Evolutionary conservation across 2,329 filamentous ascomycete species (phyloP), one percentile per base, ranked within the genome.

Genomic region (Nigrograna mackinnonii): DNA sequence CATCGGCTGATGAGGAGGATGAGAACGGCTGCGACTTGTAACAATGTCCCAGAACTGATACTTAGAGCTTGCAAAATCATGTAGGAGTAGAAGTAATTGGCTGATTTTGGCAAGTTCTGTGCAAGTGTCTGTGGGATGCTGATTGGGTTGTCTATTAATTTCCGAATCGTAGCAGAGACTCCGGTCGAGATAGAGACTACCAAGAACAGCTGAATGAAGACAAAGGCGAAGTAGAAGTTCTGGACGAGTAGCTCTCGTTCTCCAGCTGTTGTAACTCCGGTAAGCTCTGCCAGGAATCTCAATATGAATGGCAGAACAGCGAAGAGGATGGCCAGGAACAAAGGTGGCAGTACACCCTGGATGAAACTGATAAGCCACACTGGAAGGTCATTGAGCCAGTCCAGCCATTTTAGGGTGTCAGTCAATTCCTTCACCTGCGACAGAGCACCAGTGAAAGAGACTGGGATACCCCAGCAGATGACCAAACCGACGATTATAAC

Each of bases 71-170:
- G 94, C 7, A 99, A 84, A 63, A 96, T 86, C 84, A 99, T 91
- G 79, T 99, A 99, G 1, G 90, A 92, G 77, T 96, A 97, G 75
- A 97, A 99, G 69, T 97, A 99, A 64, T 96, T 96, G 55, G 90
- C 87, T 0, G 91, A 86, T 54, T 83, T 87, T 2, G 94, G 94
- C 4, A 99, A 74, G 46, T 91, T 94, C 9, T 76, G 67, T 0
- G 92, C 92, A 20, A 99, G 73, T 0, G 87, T 77, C 14, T 82
- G 68, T 0, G 94, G 82, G 43, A 95, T 81, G 26, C 78, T 78
- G n/a, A 74, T 71, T 6, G 89, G 84, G 34, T 89, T 78, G 24
- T 81, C 68, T 3, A 86, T 74, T 9, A 94, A 65, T n/a, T 80
- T 74, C 14, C 82, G 72, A 32, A 92, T 71, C 37, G 83, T 75